These are phyloP conservation scores for Zea luxurians DNA, from an alignment of 176 grass and related monocot species.

Conservation along the genomic window DNA sequence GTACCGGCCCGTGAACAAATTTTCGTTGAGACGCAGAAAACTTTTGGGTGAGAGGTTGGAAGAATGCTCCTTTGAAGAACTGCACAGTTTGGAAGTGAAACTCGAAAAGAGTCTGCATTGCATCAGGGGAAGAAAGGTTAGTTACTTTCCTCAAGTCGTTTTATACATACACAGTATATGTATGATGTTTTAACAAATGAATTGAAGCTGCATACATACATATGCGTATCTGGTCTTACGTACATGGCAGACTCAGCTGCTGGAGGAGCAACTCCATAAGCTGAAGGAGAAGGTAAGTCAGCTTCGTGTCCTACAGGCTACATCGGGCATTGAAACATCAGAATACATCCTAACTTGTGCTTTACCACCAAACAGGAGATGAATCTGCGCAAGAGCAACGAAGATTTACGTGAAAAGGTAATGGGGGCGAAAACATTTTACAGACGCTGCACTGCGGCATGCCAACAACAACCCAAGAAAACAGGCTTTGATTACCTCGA, in stretches of 20 bases:
- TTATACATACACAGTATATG: background rate
- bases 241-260: constrained; percentile 41
- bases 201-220: background rate
- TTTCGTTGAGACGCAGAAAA: constrained; percentile 48
- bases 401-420: constrained; percentile 56
- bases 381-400: constrained; percentile 46
- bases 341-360: background rate
- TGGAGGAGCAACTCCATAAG: constrained; percentile 52
- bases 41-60: constrained; percentile 63
- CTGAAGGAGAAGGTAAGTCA: constrained; percentile 56
- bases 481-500: background rate
- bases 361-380: constrained; percentile 48
- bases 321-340: constrained; percentile 1
- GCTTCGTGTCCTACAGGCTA: background rate
- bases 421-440: background rate
- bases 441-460: background rate
- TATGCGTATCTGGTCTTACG: background rate
- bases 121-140: constrained; percentile 64
- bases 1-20: background rate
- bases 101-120: constrained; percentile 52
- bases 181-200: background rate
- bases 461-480: background rate
- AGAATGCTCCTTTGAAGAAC: constrained; percentile 59
- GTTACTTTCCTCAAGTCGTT: background rate
- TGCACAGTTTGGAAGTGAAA: constrained; percentile 52